phyloP scores from a whole-genome alignment of 306 rosid genomes.

The Quercus alba region DNA sequence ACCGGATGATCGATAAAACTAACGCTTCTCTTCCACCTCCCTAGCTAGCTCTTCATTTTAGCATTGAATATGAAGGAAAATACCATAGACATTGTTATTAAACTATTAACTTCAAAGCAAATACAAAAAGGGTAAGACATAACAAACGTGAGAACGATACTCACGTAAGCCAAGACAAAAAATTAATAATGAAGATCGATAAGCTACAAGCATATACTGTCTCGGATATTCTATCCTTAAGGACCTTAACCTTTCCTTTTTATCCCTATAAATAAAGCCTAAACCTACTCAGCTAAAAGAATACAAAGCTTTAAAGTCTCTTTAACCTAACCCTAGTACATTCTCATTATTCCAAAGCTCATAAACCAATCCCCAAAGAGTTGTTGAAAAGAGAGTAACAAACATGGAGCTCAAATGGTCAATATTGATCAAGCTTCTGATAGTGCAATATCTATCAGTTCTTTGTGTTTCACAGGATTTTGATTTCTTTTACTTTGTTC shows the following conservation, averaged over 20 bases:
- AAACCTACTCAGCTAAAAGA: not conserved
- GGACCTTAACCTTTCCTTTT: not conserved
- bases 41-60: too few relatives aligned
- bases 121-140: not conserved
- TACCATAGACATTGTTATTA: not conserved
- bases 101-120: not conserved
- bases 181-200: not conserved
- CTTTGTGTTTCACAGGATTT: conserved; percentile 49
- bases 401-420: conserved; percentile 33
- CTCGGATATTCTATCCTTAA: conserved; percentile 28
- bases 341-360: not conserved
- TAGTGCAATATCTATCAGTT: conserved; percentile 45
- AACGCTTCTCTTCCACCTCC: too few relatives aligned
- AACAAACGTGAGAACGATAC: not conserved
- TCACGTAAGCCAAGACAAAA: not conserved
- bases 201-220: conserved; percentile 7
- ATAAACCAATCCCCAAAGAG: conserved; percentile 3
- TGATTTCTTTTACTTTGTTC: conserved; percentile 89
- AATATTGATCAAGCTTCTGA: conserved; percentile 37
- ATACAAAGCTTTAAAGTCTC: too few relatives aligned
- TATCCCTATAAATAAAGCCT: conserved; percentile 29
- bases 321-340: not conserved
- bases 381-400: not conserved
- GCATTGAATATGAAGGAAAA: not conserved
- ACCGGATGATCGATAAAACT: not conserved